A percentile compares a stretch with the other conserved stretches of the same genome.
phyloP scores from a whole-genome alignment of 2,329 filamentous ascomycete genomes.

The Periconia macrospinosa region DNA sequence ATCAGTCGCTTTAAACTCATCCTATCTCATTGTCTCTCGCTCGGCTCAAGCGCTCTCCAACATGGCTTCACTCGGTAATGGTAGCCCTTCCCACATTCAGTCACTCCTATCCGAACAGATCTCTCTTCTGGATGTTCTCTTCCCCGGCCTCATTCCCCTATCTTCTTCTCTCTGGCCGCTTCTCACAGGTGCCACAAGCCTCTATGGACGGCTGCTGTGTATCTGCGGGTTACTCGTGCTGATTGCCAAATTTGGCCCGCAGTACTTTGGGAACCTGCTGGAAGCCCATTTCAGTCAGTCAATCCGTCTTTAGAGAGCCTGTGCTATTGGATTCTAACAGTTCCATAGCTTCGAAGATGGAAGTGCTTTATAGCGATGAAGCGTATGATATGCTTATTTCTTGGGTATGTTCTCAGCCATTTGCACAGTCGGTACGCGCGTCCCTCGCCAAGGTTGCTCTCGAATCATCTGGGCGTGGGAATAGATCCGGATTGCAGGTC shows the following conservation, averaged over 20 bases:
- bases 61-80: conserved; percentile 9
- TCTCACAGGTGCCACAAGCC: conserved; percentile 9
- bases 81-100: conserved; percentile 6
- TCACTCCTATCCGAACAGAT: conserved; percentile 10
- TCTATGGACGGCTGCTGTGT: conserved; percentile 9
- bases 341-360: conserved; percentile 11
- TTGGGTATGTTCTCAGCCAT: conserved; percentile 8
- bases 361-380: conserved; percentile 14
- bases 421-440: conserved; percentile 10
- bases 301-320: not conserved
- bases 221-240: conserved; percentile 12
- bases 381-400: conserved; percentile 15
- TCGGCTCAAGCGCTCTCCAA: conserved; percentile 6
- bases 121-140: conserved; percentile 10
- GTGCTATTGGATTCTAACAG: conserved; percentile 1
- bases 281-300: conserved; percentile 13
- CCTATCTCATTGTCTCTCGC: too few species aligned
- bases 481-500: too few species aligned
- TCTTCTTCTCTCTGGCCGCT: conserved; percentile 5
- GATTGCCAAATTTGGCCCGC: conserved; percentile 8
- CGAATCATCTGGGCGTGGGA: conserved; percentile 12
- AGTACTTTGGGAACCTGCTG: conserved; percentile 8
- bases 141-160: conserved; percentile 9
- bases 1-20: too few species aligned
- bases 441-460: conserved; percentile 11